A percentile compares a stretch with the other conserved stretches of the same genome.
Evolutionary conservation across 192 early-diverging fungal species (phyloP).

Genomic region (Backusella circina): DNA sequence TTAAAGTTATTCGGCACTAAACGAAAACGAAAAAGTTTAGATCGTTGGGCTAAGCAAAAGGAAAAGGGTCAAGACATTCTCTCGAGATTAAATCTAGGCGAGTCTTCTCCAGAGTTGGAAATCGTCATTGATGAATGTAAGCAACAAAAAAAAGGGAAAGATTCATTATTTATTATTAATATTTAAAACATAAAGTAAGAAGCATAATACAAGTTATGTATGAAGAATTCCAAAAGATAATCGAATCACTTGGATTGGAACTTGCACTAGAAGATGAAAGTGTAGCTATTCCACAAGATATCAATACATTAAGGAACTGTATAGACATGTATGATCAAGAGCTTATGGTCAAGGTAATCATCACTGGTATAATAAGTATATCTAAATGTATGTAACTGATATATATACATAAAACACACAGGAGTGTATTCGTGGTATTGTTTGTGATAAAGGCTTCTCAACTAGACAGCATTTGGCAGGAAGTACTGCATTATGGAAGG

Average conservation of each 20-base stretch:
- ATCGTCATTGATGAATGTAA: constrained; percentile 7
- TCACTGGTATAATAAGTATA: background rate
- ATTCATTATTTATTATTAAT: background rate
- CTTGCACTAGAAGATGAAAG: background rate
- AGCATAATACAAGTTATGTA: background rate
- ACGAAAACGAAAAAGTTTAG: constrained; percentile 1
- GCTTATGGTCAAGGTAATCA: constrained; percentile 13
- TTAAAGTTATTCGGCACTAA: background rate
- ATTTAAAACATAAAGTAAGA: background rate
- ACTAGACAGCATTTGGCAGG: constrained; percentile 21
- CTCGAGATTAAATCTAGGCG: background rate
- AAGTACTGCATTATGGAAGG: constrained; percentile 15
- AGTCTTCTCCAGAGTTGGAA: background rate
- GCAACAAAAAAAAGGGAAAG: background rate
- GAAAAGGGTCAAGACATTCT: constrained; percentile 6
- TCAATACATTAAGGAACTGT: constrained; percentile 2
- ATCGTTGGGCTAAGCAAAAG: constrained; percentile 6
- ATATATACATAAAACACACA: background rate
- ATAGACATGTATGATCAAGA: constrained; percentile 17
- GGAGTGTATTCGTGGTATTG: constrained; percentile 13
- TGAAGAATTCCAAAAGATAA: background rate
- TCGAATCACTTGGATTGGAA: background rate
- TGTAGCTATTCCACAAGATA: background rate
- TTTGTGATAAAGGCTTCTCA: constrained; percentile 7
- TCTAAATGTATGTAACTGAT: too few species aligned